Conservation (phyloP, 2,329 filamentous ascomycete species). For the Pleurostoma richardsiae region DNA sequence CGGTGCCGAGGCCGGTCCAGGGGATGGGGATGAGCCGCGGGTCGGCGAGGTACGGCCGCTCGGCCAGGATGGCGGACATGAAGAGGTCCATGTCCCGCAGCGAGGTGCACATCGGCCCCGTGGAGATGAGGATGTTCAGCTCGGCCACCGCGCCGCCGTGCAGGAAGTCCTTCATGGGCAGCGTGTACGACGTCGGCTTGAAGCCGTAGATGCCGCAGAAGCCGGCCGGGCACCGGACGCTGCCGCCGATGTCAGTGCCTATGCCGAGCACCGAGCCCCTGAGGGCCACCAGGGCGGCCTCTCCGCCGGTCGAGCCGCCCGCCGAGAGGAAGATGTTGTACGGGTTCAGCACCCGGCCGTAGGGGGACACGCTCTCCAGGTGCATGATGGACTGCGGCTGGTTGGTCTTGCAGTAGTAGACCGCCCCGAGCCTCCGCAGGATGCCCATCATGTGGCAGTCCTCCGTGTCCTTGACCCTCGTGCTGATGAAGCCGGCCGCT, state of each 20-base stretch:
- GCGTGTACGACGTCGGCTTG: slow-evolving; percentile 13
- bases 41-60: slow-evolving; percentile 19
- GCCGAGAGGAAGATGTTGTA: slow-evolving; percentile 53
- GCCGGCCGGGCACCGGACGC: slow-evolving; percentile 30
- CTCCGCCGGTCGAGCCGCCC: slow-evolving; percentile 61
- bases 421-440: slow-evolving; percentile 52
- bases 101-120: slow-evolving; percentile 25
- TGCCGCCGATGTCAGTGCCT: slow-evolving; percentile 36
- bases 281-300: slow-evolving; percentile 32
- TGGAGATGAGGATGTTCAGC: slow-evolving; percentile 25
- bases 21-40: slow-evolving; percentile 20
- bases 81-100: slow-evolving; percentile 28
- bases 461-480: slow-evolving; percentile 41
- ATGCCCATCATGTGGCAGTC: slow-evolving; percentile 54
- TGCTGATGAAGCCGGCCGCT: slow-evolving; percentile 44
- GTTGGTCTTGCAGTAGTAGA: slow-evolving; percentile 65
- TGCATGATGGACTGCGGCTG: slow-evolving; percentile 54
- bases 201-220: slow-evolving; percentile 25
- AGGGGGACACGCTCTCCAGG: slow-evolving; percentile 56
- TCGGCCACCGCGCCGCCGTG: slow-evolving; percentile 19
- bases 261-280: slow-evolving; percentile 34
- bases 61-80: slow-evolving; percentile 15
- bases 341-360: slow-evolving; percentile 59
- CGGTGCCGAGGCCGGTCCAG: slow-evolving; percentile 21
- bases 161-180: slow-evolving; percentile 19